Evolutionary conservation across 2,329 filamentous ascomycete species (phyloP), one percentile per base, ranked within the genome.

Genomic region (Sporothrix mexicana): DNA sequence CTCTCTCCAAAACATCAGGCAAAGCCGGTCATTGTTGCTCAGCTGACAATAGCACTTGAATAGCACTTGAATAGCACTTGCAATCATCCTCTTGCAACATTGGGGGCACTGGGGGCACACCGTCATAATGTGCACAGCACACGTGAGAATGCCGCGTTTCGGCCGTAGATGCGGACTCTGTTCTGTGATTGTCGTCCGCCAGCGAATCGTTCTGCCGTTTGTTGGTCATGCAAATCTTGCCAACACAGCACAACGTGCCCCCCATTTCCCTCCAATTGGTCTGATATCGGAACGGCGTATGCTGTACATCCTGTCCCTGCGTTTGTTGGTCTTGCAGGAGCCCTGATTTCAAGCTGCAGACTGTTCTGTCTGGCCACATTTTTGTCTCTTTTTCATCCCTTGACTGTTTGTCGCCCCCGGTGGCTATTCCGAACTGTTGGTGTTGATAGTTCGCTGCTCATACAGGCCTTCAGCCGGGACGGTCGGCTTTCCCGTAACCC

Each of bases 31-130:
- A 43, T 15, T 23, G 36, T 30, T 17, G 20, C 43, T 49, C 43
- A 66, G 43, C 62, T 51, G 64, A 51, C 64, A 67, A 67, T 51
- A 67, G 64, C 64, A 67, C 45, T 51, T 67, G 23, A 43, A 67
- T 30, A 30, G 20, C 2, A 4, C 43, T 23, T n/a, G n/a, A 36
- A 36, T 36, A 36, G 30, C 30, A 36, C 30, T 36, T 36, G 30
- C 30, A 36, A 36, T 7, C 30, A 36, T 36, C 30, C 30, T 36
- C 30, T 47, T 51, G 43, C 8, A 12, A 20, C 64, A 36, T 36
- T 7, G 25, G 13, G n/a, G 8, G n/a, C 51, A 55, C 10, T 7
- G 25, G 13, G n/a, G 8, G n/a, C 51, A 55, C 10, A 36, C 30
- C 30, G 30, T 36, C 30, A 36, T 36, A 36, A 36, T 7, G 51